Percentiles rank a stretch among this genome's conserved stretches.
These are phyloP conservation scores for Auricularia cornea DNA, from an alignment of 768 basidiomycete genomes.

Conservation along the genomic window DNA sequence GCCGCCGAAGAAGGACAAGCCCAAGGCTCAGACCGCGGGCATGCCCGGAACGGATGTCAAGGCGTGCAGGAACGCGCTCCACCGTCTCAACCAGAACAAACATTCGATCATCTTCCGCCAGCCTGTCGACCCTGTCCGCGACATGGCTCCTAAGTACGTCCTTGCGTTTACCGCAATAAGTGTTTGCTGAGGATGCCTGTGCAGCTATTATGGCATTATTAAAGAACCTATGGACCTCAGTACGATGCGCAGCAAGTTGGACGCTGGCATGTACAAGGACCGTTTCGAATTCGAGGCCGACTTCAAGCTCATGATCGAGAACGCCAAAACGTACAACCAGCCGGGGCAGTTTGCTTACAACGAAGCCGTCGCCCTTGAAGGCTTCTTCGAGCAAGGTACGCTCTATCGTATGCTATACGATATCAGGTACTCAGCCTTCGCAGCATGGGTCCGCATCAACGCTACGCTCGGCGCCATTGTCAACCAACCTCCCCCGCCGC, in stretches of 20 bases:
- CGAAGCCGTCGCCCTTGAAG: constrained; percentile 67
- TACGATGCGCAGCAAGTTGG: constrained; percentile 79
- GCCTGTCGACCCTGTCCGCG: constrained; percentile 94
- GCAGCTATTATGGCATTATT: constrained; percentile 84
- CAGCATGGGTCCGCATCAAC: constrained; percentile 84
- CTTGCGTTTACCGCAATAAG: neutral
- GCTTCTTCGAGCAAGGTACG: constrained; percentile 80
- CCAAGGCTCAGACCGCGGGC: constrained; percentile 67
- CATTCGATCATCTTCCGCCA: constrained; percentile 66
- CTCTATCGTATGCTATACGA: constrained; percentile 10
- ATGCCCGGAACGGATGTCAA: constrained; percentile 70
- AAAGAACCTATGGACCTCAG: constrained; percentile 92
- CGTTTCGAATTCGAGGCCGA: constrained; percentile 79
- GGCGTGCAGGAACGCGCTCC: constrained; percentile 66
- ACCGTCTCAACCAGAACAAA: constrained; percentile 72
- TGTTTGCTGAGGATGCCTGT: neutral
- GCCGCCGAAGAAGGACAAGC: constrained; percentile 29
- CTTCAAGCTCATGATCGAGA: constrained; percentile 78
- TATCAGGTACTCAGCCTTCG: constrained; percentile 2
- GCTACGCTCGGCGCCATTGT: constrained; percentile 49
- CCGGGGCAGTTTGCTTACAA: constrained; percentile 59
- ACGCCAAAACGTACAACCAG: constrained; percentile 79
- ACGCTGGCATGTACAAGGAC: constrained; percentile 77
- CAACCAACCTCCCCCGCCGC: neutral
- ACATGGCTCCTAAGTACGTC: constrained; percentile 77